Evolutionary conservation across 805 yeast species (phyloP).

Genomic region (Tetrapisispora pingtungensis): DNA sequence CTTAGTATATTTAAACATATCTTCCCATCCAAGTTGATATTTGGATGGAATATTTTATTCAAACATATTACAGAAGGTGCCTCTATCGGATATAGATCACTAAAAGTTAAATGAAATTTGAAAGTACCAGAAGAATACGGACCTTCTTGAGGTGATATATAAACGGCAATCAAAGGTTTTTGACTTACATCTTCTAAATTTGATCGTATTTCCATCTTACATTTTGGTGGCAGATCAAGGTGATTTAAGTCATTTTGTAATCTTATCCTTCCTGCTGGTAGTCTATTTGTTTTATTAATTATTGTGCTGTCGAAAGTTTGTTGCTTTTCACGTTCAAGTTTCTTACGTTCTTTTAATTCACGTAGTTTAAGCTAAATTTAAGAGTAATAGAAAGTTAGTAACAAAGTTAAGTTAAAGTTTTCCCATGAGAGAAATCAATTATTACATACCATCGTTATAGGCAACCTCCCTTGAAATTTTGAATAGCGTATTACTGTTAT

Average conservation of each 20-base stretch:
- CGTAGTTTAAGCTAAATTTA: constrained; percentile 13
- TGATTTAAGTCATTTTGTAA: constrained; percentile 19
- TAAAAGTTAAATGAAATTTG: constrained; percentile 53
- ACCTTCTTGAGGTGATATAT: constrained; percentile 23
- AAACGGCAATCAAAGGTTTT: constrained; percentile 12
- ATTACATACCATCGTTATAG: too few species aligned
- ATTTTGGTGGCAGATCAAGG: constrained; percentile 21
- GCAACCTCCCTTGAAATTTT: too few species aligned
- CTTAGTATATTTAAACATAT: constrained; percentile 84
- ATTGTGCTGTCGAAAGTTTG: background rate
- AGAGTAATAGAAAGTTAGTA: background rate
- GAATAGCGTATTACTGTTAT: too few species aligned
- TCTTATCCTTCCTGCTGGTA: constrained; percentile 17
- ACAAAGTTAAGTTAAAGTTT: too few species aligned
- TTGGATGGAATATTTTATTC: constrained; percentile 81
- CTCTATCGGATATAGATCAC: constrained; percentile 76
- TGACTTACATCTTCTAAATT: constrained; percentile 5
- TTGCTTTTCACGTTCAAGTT: constrained; percentile 1
- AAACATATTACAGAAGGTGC: constrained; percentile 77
- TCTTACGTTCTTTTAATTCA: constrained; percentile 17
- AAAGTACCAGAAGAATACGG: constrained; percentile 29
- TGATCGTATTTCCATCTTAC: constrained; percentile 5
- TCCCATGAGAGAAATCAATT: too few species aligned
- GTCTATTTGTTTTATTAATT: background rate
- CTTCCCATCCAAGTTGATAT: constrained; percentile 82